These are phyloP conservation scores for Backusella tuberculispora DNA, from an alignment of 192 early-diverging fungal genomes.

Conservation along the genomic window DNA sequence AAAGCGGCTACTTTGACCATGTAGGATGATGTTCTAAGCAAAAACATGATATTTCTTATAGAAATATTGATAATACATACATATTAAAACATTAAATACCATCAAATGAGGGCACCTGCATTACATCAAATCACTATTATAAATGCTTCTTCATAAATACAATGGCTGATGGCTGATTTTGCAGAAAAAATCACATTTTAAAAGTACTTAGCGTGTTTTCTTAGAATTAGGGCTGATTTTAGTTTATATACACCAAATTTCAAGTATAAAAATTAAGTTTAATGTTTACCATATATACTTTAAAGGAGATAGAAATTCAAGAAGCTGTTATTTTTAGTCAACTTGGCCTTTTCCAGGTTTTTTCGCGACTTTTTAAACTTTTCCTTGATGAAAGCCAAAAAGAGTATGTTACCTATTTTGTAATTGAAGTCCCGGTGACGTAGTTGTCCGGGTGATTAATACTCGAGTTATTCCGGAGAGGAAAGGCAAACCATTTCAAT, in stretches of 20 bases:
- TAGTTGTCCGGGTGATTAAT: not conserved
- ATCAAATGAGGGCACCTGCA: too few relatives aligned
- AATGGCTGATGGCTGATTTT: too few relatives aligned
- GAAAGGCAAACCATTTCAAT: not conserved
- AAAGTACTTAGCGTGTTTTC: too few relatives aligned
- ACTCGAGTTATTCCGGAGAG: not conserved
- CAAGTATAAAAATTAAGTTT: not conserved
- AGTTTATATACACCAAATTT: not conserved
- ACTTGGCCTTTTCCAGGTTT: not conserved
- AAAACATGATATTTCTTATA: too few relatives aligned
- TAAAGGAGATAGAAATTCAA: not conserved
- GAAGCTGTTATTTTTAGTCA: constrained; percentile 4
- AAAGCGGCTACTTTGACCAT: not conserved
- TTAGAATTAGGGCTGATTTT: not conserved
- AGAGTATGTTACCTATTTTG: not conserved
- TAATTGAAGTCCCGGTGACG: not conserved
- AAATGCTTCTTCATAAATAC: too few relatives aligned
- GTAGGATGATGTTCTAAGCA: too few relatives aligned
- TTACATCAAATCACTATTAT: too few relatives aligned
- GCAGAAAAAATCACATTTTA: too few relatives aligned
- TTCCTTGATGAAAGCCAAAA: not conserved
- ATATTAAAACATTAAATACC: too few relatives aligned
- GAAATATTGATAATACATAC: too few relatives aligned
- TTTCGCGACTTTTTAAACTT: not conserved
- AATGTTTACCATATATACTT: not conserved